Base-by-base conservation (phyloP, 2,329 filamentous ascomycete genomes). In the Paecilomyces formosus region DNA sequence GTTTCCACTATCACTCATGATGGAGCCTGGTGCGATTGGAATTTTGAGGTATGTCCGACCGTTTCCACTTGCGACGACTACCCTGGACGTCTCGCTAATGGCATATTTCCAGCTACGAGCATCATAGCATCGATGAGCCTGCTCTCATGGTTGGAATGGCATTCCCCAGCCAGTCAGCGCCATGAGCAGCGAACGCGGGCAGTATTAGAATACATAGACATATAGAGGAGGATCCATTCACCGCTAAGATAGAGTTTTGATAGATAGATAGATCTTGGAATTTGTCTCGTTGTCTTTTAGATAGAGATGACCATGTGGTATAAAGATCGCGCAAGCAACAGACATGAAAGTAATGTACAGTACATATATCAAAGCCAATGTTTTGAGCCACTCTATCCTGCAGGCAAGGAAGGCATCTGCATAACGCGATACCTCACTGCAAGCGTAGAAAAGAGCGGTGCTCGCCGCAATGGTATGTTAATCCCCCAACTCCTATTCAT, bases 1-100 rank as follows among this genome's bases (percentile, higher is more conserved):
- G n/a, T 72, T 73, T 45, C 66, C 69, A 4, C 60, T 80, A 22
- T 64, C 70, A 11, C 69, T 80, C 71, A 78, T 79, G 73, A 64
- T 80, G 35, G 68, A 74, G 53, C 78, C 78, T 3, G 77, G 78
- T 2, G 76, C 71, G 1, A 70, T 79, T 56, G 73, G 71, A 12
- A 68, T 78, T 35, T 62, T 79, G 53, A 78, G 75, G 69, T 73
- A 24, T 30, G 9, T 33, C 53, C 9, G 21, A 13, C 13, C 60
- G 12, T 26, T 45, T 12, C 12, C 24, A 31, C 51, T 51, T 6
- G 11, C 11, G 30, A 12, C 39, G 22, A 24, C 18, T 31, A 28
- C 18, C 7, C 13, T 8, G 15, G 35, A 18, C 15, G n/a, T 45
- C n/a, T 45, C 18, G 35, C 39, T 45, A 45, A 45, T 45, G 9